These are phyloP conservation scores for Hymenoscyphus infarciens DNA, from an alignment of 2,329 filamentous ascomycete species.

Conservation along the genomic window DNA sequence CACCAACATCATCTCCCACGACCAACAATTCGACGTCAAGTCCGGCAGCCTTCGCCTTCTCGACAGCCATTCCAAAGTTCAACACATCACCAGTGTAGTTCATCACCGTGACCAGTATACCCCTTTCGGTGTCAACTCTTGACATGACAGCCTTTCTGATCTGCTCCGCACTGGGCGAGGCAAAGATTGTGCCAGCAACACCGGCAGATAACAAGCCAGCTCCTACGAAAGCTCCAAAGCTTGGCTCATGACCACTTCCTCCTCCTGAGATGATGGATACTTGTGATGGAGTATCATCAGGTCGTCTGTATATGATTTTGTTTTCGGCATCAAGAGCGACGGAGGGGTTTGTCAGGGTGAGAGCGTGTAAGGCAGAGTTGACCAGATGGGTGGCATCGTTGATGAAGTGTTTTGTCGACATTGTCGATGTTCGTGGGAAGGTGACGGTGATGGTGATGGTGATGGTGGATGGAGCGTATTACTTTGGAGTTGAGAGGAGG, in stretches of 20 bases:
- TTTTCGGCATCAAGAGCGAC: conserved; percentile 73
- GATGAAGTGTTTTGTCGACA: conserved; percentile 80
- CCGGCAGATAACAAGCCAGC: conserved; percentile 74
- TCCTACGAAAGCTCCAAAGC: conserved; percentile 82
- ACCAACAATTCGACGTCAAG: conserved; percentile 82
- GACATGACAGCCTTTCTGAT: conserved; percentile 71
- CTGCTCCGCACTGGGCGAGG: conserved; percentile 77
- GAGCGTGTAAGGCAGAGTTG: conserved; percentile 67
- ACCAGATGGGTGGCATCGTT: conserved; percentile 79
- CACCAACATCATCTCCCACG: conserved; percentile 87
- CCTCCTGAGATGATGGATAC: conserved; percentile 86
- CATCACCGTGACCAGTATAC: conserved; percentile 89
- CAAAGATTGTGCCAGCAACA: conserved; percentile 85
- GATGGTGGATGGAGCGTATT: neutral
- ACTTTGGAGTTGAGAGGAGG: neutral
- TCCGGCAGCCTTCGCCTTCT: conserved; percentile 82
- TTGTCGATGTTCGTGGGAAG: conserved; percentile 24
- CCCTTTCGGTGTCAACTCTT: conserved; percentile 66
- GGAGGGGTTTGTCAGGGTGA: conserved; percentile 81
- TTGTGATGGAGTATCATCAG: conserved; percentile 47
- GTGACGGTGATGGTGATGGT: neutral
- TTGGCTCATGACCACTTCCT: conserved; percentile 86
- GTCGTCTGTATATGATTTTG: conserved; percentile 79
- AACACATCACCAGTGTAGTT: conserved; percentile 90
- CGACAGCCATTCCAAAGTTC: conserved; percentile 90